phyloP scores from a whole-genome alignment of 164 flowering plant genomes.

The Vitis amurensis region DNA sequence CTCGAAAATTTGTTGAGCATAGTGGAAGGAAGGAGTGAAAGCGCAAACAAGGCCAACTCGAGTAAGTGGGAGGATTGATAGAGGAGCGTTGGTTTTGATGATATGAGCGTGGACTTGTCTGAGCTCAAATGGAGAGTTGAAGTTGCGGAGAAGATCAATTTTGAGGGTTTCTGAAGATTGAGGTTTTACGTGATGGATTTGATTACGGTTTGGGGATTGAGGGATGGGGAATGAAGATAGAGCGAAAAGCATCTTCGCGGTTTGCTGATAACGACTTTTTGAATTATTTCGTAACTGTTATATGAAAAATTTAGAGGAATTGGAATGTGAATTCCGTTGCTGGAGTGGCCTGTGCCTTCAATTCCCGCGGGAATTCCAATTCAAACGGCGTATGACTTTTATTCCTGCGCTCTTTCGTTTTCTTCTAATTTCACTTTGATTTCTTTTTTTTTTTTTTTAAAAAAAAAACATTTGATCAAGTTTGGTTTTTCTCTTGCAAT shows the following conservation, averaged over 20 bases:
- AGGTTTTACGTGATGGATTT: background rate
- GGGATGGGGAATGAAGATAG: constrained; percentile 7
- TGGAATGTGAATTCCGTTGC: too few relatives aligned
- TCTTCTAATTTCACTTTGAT: too few relatives aligned
- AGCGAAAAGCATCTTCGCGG: constrained; percentile 5
- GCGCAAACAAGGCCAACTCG: constrained; percentile 52
- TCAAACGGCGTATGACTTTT: too few relatives aligned
- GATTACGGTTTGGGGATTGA: background rate
- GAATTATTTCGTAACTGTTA: too few relatives aligned
- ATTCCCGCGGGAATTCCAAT: too few relatives aligned
- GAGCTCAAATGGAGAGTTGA: constrained; percentile 57
- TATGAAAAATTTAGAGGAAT: too few relatives aligned
- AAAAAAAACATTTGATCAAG: too few relatives aligned
- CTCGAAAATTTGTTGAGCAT: constrained; percentile 43
- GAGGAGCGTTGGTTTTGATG: constrained; percentile 48
- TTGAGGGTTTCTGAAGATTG: background rate
- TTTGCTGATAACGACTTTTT: background rate
- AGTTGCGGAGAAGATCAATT: constrained; percentile 25
- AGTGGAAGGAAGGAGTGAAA: constrained; percentile 38
- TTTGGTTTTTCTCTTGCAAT: too few relatives aligned
- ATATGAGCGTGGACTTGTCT: constrained; percentile 58
- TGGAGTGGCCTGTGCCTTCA: too few relatives aligned
- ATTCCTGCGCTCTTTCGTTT: too few relatives aligned
- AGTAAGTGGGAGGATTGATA: constrained; percentile 43
- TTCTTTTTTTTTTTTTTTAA: too few relatives aligned